Evolutionary conservation across 2,329 filamentous ascomycete species (phyloP).

Genomic region (Botrytis tulipae): DNA sequence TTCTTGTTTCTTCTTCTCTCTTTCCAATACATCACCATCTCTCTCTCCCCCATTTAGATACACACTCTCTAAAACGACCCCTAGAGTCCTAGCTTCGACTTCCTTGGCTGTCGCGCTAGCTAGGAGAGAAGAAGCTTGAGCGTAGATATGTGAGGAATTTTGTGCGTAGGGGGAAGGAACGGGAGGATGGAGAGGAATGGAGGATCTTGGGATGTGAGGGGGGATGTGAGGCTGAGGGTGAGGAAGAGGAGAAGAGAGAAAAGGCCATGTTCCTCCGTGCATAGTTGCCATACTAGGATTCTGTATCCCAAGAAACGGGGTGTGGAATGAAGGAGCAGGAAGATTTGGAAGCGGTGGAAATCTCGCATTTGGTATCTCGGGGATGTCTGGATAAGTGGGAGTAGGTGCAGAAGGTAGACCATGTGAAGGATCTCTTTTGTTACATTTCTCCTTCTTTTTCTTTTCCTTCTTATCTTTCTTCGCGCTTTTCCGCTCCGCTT

Average conservation of each 20-base stretch:
- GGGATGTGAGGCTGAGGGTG: not conserved
- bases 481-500: conserved; percentile 26
- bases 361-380: not conserved
- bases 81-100: conserved; percentile 26
- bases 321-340: not conserved
- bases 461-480: conserved; percentile 31
- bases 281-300: not conserved
- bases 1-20: conserved; percentile 23
- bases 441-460: conserved; percentile 29
- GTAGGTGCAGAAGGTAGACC: not conserved
- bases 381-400: not conserved
- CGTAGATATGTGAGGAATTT: conserved; percentile 28
- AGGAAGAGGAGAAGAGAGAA: not conserved
- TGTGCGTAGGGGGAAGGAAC: conserved; percentile 18
- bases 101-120: conserved; percentile 27
- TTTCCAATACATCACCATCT: not conserved
- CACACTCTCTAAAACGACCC: conserved; percentile 4
- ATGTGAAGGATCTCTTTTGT: not conserved
- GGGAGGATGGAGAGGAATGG: not conserved
- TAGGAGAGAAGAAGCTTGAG: conserved; percentile 28
- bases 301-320: not conserved
- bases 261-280: not conserved
- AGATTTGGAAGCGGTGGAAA: not conserved
- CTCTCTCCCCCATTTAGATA: not conserved
- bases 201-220: conserved; percentile 17